Conservation (phyloP, 108 stramenopile species). For the Seminavis robusta region DNA sequence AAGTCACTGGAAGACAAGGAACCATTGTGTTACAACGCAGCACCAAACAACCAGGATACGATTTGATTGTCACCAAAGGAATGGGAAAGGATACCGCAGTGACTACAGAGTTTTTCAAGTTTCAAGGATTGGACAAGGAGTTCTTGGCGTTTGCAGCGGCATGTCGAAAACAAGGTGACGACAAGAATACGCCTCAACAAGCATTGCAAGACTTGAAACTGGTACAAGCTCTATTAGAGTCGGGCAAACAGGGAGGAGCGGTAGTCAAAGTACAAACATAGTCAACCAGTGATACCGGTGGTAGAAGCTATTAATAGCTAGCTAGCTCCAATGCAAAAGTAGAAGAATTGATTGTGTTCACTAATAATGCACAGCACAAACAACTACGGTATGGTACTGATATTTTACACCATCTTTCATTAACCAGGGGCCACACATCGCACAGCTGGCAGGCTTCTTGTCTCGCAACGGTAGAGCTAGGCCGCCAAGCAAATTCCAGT, state of each 20-base stretch:
- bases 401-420: too few species aligned
- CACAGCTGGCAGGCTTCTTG: too few species aligned
- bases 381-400: too few species aligned
- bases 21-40: not conserved
- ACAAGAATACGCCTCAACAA: constrained; percentile 12
- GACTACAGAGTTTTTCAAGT: not conserved
- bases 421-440: too few species aligned
- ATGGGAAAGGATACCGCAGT: not conserved
- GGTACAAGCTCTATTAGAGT: constrained; percentile 11
- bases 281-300: too few species aligned
- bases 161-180: constrained; percentile 1
- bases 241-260: constrained; percentile 2
- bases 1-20: constrained; percentile 10
- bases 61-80: not conserved
- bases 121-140: constrained; percentile 7
- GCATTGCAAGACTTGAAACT: constrained; percentile 13
- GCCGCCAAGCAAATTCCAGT: too few species aligned
- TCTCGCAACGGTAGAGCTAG: too few species aligned
- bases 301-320: too few species aligned
- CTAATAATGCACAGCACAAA: too few species aligned
- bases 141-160: constrained; percentile 12
- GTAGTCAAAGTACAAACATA: too few species aligned
- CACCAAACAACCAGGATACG: not conserved
- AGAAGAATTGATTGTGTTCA: too few species aligned
- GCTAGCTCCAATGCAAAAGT: too few species aligned